Conservation (phyloP, 139 green algal genomes). For the Edaphochlamys debaryana region DNA sequence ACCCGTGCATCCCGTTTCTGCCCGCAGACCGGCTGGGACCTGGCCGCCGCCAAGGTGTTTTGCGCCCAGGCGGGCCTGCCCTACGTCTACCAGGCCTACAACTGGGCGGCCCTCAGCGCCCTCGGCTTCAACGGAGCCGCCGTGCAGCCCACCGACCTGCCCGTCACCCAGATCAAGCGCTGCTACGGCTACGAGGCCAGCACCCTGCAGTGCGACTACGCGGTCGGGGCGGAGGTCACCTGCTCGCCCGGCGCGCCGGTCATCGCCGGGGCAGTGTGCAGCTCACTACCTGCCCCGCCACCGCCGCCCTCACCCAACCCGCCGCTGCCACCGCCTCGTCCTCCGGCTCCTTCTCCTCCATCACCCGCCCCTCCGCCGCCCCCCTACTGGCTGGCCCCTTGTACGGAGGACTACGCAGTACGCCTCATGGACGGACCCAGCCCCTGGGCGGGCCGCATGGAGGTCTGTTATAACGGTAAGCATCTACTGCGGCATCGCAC, state of each 20-base stretch:
- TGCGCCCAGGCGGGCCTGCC: too few relatives aligned
- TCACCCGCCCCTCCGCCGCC: too few relatives aligned
- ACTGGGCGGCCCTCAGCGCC: not conserved
- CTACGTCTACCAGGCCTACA: not conserved
- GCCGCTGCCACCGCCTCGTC: too few relatives aligned
- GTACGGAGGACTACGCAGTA: not conserved
- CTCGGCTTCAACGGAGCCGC: not conserved
- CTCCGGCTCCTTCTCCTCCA: too few relatives aligned
- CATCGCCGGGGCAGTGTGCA: not conserved
- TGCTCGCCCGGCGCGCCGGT: not conserved
- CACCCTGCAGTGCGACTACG: not conserved
- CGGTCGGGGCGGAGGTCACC: not conserved
- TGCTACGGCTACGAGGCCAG: not conserved
- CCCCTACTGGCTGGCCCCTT: not conserved
- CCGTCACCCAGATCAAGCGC: not conserved
- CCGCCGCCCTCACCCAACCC: not conserved
- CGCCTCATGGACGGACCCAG: constrained; percentile 11
- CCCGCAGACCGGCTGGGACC: too few relatives aligned
- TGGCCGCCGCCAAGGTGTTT: too few relatives aligned
- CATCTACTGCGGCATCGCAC: too few relatives aligned
- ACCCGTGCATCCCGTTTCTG: too few relatives aligned
- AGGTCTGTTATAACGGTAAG: constrained; percentile 27
- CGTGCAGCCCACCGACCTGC: not conserved
- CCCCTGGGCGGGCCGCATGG: not conserved
- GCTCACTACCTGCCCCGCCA: too few relatives aligned